Base-by-base conservation (phyloP, 1,284 basidiomycete species). In the Entoloma clypeatum region DNA sequence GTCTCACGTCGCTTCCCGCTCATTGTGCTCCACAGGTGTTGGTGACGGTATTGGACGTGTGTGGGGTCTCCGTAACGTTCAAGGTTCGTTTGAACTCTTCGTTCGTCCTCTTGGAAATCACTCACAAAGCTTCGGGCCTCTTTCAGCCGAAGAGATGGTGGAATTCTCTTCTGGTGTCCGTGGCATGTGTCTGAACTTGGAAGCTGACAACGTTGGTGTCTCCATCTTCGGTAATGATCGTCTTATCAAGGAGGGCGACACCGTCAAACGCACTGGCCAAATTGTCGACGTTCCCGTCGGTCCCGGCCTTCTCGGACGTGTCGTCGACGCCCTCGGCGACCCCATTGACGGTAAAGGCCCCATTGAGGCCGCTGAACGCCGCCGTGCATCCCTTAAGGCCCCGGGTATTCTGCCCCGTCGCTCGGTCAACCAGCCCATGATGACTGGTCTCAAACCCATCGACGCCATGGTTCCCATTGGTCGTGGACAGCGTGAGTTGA, bases 41-140 rank as follows among this genome's bases (percentile, higher is more conserved):
- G 94, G 94, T 91, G 95, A 98, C 73, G 95, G 94, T 95, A 97
- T 98, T 65, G 92, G 92, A 69, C 93, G 94, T 84, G 94, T 99
- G 63, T 98, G 95, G 92, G 84, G 84, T 68, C 72, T 88, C 56
- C 81, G 64, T 68, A 90, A 90, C 60, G 94, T 98, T 64, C 93
- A 96, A 75, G 90, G 89, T 90, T 69, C 61, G 43, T 36, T 19
- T 13, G 26, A 30, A 48, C 41, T 25, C 8, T 8, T 10, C 8
- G 7, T 9, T 27, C 19, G 16, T 14, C 30, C 5, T 18, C 43
- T 29, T 37, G 16, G 39, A 25, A 46, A 52, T 22, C 46, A 29
- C 16, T 32, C 36, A 36, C 36, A 39, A 30, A 48, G 39, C 39
- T 39, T 39, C 29, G 49, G 38, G 48, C 45, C 40, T 41, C 48